Percentiles rank a stretch among this genome's conserved stretches.
phyloP scores from a whole-genome alignment of 2,329 filamentous ascomycete genomes.

The Xylaria sp. region DNA sequence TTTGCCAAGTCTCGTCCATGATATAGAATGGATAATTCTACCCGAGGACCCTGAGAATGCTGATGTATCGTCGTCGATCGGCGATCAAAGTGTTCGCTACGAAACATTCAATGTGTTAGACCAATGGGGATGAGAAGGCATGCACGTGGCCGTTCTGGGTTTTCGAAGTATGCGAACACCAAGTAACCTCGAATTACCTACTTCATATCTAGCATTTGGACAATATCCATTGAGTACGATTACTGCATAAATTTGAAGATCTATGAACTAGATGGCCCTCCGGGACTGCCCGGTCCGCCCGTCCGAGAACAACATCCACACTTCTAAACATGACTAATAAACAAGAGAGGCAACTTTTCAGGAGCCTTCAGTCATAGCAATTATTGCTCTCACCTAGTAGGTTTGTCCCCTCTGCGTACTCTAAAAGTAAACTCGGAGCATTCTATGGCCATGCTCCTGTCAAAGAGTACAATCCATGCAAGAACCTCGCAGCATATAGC shows the following conservation, averaged over 20 bases:
- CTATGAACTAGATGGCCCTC: neutral
- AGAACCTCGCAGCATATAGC: neutral
- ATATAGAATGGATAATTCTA: slow-evolving; percentile 10
- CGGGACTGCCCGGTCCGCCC: neutral
- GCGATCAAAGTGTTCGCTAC: neutral
- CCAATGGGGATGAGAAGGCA: slow-evolving; percentile 24
- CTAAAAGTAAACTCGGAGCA: neutral
- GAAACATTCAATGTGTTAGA: slow-evolving; percentile 17
- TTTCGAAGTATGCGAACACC: slow-evolving; percentile 29
- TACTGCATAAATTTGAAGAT: slow-evolving; percentile 8
- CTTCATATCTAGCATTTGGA: slow-evolving; percentile 19
- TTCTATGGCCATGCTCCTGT: neutral
- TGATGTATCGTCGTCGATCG: slow-evolving; percentile 13
- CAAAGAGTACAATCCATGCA: neutral
- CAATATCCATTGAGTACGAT: slow-evolving; percentile 8
- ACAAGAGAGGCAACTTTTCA: neutral
- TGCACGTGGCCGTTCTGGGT: slow-evolving; percentile 23
- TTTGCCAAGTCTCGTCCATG: slow-evolving; percentile 12
- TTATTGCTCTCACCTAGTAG: no score
- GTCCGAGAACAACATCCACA: neutral
- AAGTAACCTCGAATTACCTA: slow-evolving; percentile 16
- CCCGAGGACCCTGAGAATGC: neutral
- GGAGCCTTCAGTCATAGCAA: neutral
- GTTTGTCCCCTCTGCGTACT: neutral
- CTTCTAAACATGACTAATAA: neutral